phyloP scores from a whole-genome alignment of 2,329 filamentous ascomycete genomes.

The Cryphonectria nitschkei region DNA sequence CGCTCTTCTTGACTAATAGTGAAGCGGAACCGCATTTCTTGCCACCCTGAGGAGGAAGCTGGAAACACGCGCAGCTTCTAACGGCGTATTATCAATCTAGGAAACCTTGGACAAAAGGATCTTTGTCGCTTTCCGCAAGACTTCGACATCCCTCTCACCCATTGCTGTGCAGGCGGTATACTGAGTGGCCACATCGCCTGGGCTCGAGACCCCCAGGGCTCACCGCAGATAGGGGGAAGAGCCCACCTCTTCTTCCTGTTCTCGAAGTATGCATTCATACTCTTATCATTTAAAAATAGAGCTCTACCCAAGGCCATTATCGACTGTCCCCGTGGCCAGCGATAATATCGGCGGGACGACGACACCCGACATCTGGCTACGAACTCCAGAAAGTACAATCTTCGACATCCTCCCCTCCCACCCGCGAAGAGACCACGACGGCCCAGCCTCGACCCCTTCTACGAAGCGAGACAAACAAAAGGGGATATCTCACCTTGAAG shows the following conservation, averaged over 20 bases:
- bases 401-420: conserved; percentile 61
- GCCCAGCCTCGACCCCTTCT: conserved; percentile 12
- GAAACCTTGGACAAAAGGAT: background rate
- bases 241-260: conserved; percentile 3
- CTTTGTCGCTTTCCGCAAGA: background rate
- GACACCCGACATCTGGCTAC: conserved; percentile 52
- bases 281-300: conserved; percentile 71
- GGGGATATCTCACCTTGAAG: conserved; percentile 26
- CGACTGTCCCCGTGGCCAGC: conserved; percentile 27
- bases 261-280: conserved; percentile 58
- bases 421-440: conserved; percentile 34
- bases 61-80: background rate
- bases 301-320: conserved; percentile 55
- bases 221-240: background rate
- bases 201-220: background rate
- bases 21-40: conserved; percentile 10
- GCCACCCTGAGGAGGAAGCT: conserved; percentile 22
- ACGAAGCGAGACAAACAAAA: conserved; percentile 26
- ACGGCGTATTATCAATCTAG: background rate
- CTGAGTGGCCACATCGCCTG: background rate
- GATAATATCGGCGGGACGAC: conserved; percentile 21
- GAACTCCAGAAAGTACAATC: conserved; percentile 51
- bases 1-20: background rate
- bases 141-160: background rate
- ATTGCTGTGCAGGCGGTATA: background rate